Evolutionary conservation across 768 basidiomycete species (phyloP).

Genomic region (Serendipita sp.): DNA sequence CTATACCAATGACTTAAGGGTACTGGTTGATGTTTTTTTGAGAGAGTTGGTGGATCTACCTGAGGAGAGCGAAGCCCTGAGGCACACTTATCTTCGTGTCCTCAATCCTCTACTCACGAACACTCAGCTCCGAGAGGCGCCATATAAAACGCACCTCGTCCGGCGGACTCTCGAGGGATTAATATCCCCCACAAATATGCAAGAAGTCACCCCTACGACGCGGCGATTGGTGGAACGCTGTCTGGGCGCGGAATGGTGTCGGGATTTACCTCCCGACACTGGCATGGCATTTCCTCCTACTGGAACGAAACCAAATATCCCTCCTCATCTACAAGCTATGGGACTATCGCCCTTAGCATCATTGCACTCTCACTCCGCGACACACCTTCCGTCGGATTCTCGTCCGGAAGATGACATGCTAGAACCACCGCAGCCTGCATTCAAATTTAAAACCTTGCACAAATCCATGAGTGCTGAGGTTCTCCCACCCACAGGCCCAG

Average conservation of each 20-base stretch:
- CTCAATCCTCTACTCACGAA: constrained; percentile 87
- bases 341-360: neutral
- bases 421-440: neutral
- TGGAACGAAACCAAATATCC: neutral
- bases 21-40: constrained; percentile 95
- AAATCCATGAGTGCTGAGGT: neutral
- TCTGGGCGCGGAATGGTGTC: constrained; percentile 74
- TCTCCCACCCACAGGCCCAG: neutral
- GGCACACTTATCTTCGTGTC: constrained; percentile 93
- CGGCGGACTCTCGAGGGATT: constrained; percentile 67
- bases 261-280: constrained; percentile 39
- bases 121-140: constrained; percentile 68
- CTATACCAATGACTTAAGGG: constrained; percentile 92
- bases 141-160: constrained; percentile 88
- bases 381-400: neutral
- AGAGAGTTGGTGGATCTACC: constrained; percentile 82
- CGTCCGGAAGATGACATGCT: neutral
- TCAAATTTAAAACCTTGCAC: neutral
- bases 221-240: constrained; percentile 84
- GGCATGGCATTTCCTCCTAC: constrained; percentile 6
- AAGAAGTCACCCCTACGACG: constrained; percentile 75
- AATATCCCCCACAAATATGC: constrained; percentile 52
- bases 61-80: constrained; percentile 84
- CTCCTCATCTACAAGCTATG: neutral
- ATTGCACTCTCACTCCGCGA: neutral